A percentile compares a stretch with the other conserved stretches of the same genome.
Conservation (phyloP, 192 early-diverging fungal genomes). For the Paraglomus occultum region DNA sequence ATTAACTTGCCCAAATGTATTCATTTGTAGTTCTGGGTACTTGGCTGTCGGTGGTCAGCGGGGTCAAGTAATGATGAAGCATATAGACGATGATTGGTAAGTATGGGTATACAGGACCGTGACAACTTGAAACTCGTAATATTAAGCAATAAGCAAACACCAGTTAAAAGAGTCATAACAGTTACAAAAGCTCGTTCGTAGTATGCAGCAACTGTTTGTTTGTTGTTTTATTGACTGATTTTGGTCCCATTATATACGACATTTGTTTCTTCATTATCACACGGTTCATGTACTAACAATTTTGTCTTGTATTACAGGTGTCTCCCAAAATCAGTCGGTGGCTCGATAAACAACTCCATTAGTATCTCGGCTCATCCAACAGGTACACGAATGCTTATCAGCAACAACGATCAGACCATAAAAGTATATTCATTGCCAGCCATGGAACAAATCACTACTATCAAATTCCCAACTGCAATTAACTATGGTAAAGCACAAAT, state of each 20-base stretch:
- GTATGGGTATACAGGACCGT: too few relatives aligned
- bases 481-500: slow-evolving; percentile 62
- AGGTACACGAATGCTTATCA: slow-evolving; percentile 75
- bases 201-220: background rate
- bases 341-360: slow-evolving; percentile 84
- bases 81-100: slow-evolving; percentile 61
- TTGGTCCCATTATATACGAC: background rate
- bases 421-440: slow-evolving; percentile 84
- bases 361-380: slow-evolving; percentile 57
- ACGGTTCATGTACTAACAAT: background rate
- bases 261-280: background rate
- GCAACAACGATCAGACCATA: slow-evolving; percentile 94
- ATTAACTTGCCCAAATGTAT: background rate
- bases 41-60: slow-evolving; percentile 91
- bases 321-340: slow-evolving; percentile 33
- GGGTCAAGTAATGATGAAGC: slow-evolving; percentile 75
- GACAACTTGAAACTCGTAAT: too few relatives aligned
- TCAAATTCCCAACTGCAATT: slow-evolving; percentile 85
- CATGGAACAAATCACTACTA: slow-evolving; percentile 67
- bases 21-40: slow-evolving; percentile 64
- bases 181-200: background rate
- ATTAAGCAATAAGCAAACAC: background rate
- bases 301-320: slow-evolving; percentile 18
- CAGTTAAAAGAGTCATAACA: background rate
- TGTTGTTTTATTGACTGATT: background rate